phyloP scores from a whole-genome alignment of 371 early-diverging fungal species.

The Funneliformis caledonium region DNA sequence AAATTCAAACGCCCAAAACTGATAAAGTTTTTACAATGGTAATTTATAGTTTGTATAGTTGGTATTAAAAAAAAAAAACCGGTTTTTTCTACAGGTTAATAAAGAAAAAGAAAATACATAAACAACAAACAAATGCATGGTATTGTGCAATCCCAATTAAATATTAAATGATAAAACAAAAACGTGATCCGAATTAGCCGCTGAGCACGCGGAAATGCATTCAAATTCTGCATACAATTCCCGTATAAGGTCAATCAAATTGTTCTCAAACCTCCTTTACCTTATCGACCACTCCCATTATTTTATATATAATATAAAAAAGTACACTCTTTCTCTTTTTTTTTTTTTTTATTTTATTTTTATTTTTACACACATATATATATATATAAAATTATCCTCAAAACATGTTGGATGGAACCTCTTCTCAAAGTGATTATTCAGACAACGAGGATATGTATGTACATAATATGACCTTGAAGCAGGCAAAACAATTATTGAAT shows the following conservation, averaged over 20 bases:
- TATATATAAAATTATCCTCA: background rate
- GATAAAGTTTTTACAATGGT: background rate
- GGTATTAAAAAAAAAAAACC: no score
- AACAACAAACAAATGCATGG: no score
- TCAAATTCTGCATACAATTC: background rate
- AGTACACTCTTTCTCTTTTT: background rate
- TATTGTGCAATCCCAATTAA: no score
- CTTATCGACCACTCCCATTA: background rate
- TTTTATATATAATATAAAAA: background rate
- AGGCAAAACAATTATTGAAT: conserved; percentile 33
- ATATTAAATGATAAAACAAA: background rate
- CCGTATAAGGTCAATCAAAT: background rate
- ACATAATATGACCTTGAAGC: conserved; percentile 35
- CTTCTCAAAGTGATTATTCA: conserved; percentile 13
- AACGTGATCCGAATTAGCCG: background rate
- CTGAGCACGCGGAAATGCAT: background rate
- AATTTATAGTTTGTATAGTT: no score
- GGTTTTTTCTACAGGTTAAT: no score
- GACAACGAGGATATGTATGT: conserved; percentile 2
- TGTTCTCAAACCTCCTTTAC: background rate
- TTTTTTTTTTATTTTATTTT: background rate
- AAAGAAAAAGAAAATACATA: no score
- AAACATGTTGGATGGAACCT: background rate
- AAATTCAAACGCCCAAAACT: no score
- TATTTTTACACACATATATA: no score